A percentile compares a stretch with the other conserved stretches of the same genome.
Evolutionary conservation across 163 green algal genomes (phyloP).

Genomic region (Chlamydomonas reinhardtii): DNA sequence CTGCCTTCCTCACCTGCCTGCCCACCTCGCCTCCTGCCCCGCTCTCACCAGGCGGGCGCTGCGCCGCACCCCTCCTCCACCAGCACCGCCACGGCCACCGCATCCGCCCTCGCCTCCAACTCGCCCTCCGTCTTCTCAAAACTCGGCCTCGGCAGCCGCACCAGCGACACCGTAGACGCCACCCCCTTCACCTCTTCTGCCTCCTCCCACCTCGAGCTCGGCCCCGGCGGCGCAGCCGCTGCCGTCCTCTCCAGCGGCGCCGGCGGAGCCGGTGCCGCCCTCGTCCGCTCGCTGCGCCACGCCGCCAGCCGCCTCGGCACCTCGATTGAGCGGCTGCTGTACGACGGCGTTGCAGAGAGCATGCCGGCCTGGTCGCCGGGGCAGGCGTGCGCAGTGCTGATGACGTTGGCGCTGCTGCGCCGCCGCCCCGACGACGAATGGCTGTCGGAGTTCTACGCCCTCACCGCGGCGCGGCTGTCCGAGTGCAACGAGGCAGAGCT

Average conservation of each 20-base stretch:
- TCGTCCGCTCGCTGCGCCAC: neutral
- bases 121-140: conserved; percentile 16
- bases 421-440: conserved; percentile 12
- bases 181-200: neutral
- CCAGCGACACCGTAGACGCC: neutral
- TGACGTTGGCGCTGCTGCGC: neutral
- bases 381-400: conserved; percentile 4
- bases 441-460: conserved; percentile 16
- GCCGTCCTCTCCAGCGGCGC: neutral
- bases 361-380: neutral
- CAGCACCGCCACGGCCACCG: neutral
- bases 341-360: conserved; percentile 20
- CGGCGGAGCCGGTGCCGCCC: neutral
- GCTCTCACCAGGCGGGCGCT: no score
- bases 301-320: neutral
- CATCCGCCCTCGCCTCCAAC: no score
- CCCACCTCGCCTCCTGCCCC: no score
- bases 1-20: no score
- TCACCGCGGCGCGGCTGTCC: neutral
- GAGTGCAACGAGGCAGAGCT: conserved; percentile 11
- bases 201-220: neutral
- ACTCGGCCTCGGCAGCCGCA: conserved; percentile 1
- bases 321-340: conserved; percentile 16
- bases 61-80: conserved; percentile 1
- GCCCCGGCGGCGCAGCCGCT: neutral